Conservation (phyloP, 139 green algal species). For the Parachlorella kessleri region DNA sequence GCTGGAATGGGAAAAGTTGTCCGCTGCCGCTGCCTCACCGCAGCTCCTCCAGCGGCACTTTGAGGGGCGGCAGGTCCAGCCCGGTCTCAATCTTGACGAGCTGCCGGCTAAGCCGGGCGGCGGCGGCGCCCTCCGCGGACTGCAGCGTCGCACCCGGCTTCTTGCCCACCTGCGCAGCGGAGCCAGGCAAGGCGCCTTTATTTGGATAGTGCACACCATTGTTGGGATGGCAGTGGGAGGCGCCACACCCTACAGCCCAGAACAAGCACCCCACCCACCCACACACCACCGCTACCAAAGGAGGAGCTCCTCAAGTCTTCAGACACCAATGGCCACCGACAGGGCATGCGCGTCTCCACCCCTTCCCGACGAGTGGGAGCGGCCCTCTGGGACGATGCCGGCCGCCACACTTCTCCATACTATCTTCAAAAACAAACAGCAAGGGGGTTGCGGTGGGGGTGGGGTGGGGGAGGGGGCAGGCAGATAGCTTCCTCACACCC, state of each 20-base stretch:
- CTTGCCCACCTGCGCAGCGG: neutral
- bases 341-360: no score
- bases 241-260: neutral
- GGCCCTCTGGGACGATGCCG: no score
- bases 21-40: conserved; percentile 16
- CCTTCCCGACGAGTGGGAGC: no score
- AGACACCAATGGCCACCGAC: no score
- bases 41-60: conserved; percentile 28
- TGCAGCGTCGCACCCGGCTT: conserved; percentile 17
- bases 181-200: neutral
- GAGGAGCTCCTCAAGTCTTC: no score
- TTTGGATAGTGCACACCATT: neutral
- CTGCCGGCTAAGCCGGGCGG: conserved; percentile 53
- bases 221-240: neutral
- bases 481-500: no score
- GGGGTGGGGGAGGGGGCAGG: no score
- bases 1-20: no score
- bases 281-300: conserved; percentile 1
- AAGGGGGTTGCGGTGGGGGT: no score
- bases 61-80: conserved; percentile 49
- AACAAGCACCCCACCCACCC: neutral
- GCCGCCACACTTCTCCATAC: no score
- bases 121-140: conserved; percentile 30
- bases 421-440: no score
- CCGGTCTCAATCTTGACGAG: conserved; percentile 59